phyloP scores from a whole-genome alignment of 768 basidiomycete genomes.

The Steccherinum ochraceum region DNA sequence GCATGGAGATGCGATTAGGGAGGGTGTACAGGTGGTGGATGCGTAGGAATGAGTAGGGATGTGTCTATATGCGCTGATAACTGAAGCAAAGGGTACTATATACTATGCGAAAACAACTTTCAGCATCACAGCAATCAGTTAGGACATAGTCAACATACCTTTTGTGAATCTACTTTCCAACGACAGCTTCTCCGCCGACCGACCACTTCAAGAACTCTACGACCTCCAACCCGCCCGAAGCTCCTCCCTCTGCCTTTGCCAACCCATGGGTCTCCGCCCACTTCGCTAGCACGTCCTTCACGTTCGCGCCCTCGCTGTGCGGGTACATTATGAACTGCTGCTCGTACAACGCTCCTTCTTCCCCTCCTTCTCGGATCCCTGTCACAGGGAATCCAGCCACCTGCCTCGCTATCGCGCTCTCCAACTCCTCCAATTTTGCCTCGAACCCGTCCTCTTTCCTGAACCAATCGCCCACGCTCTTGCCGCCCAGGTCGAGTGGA shows the following conservation, averaged over 20 bases:
- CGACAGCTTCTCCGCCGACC: constrained; percentile 34
- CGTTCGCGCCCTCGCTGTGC: constrained; percentile 36
- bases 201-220: constrained; percentile 60
- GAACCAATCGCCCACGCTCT: neutral
- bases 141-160: no score
- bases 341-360: constrained; percentile 51
- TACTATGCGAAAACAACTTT: no score
- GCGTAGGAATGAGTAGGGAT: no score
- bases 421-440: constrained; percentile 53
- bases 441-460: constrained; percentile 37
- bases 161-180: no score
- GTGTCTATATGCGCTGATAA: no score
- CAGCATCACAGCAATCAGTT: no score
- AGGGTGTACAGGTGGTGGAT: no score
- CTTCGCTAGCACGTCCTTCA: constrained; percentile 33
- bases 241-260: constrained; percentile 23
- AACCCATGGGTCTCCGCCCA: constrained; percentile 53
- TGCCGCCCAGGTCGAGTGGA: no score
- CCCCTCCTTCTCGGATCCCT: constrained; percentile 30
- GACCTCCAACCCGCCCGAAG: constrained; percentile 34
- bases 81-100: no score
- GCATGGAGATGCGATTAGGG: no score
- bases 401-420: constrained; percentile 77
- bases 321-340: constrained; percentile 74
- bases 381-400: constrained; percentile 76